These are phyloP conservation scores for Camptophora hylomeconis DNA, from an alignment of 2,329 filamentous ascomycete species.

Conservation along the genomic window DNA sequence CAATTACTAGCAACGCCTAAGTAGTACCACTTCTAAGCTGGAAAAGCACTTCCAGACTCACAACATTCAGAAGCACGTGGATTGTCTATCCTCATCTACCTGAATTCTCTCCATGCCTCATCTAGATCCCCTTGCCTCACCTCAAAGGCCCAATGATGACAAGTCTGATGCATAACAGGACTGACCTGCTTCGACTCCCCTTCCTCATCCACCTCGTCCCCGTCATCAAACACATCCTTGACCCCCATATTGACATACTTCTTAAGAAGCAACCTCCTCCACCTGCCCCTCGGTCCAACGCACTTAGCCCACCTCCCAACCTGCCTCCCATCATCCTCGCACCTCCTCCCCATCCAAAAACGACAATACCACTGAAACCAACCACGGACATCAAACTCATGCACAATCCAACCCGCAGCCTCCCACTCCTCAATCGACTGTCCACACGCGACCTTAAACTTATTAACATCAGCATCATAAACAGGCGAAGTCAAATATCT, in stretches of 20 bases:
- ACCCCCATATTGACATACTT: slow-evolving; percentile 37
- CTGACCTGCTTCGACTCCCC: slow-evolving; percentile 29
- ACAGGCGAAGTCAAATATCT: slow-evolving; percentile 27
- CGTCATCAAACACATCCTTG: slow-evolving; percentile 32
- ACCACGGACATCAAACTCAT: slow-evolving; percentile 38
- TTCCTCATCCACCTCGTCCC: slow-evolving; percentile 7
- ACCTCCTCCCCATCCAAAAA: slow-evolving; percentile 38
- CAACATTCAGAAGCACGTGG: too few relatives aligned
- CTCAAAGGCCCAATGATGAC: slow-evolving; percentile 44
- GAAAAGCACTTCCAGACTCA: too few relatives aligned
- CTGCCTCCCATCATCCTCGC: slow-evolving; percentile 40
- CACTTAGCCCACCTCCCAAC: slow-evolving; percentile 40
- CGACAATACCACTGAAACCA: slow-evolving; percentile 47
- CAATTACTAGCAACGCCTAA: too few relatives aligned
- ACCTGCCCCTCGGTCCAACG: slow-evolving; percentile 37
- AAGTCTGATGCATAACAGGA: slow-evolving; percentile 44
- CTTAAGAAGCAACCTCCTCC: slow-evolving; percentile 39
- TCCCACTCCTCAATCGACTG: slow-evolving; percentile 45
- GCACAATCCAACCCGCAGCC: slow-evolving; percentile 41
- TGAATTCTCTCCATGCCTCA: slow-evolving; percentile 27
- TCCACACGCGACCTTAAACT: slow-evolving; percentile 39
- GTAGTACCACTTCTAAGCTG: too few relatives aligned
- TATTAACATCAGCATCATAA: slow-evolving; percentile 39
- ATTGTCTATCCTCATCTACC: slow-evolving; percentile 1
- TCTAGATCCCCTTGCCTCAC: slow-evolving; percentile 38